phyloP scores from a whole-genome alignment of 2,329 filamentous ascomycete genomes.

The Cyphellophora europaea region DNA sequence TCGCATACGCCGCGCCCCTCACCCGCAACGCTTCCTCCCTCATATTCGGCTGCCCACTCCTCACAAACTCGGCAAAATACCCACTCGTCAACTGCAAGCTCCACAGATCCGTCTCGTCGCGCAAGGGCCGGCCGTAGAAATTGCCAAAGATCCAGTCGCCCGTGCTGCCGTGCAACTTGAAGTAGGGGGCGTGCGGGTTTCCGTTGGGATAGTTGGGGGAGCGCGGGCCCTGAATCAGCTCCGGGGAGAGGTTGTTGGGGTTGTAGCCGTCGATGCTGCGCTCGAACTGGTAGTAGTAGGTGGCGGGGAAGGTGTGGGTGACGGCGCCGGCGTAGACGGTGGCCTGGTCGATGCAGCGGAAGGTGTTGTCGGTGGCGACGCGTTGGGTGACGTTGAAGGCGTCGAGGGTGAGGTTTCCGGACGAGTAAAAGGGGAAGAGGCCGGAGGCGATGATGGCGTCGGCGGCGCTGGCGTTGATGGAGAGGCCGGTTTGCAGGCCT shows the following conservation, averaged over 20 bases:
- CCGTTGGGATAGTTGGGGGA: slow-evolving; percentile 31
- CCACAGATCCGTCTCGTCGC: slow-evolving; percentile 42
- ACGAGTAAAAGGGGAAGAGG: slow-evolving; percentile 42
- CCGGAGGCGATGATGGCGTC: slow-evolving; percentile 32
- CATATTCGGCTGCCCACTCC: slow-evolving; percentile 43
- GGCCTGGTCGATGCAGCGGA: slow-evolving; percentile 52
- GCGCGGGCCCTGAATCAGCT: slow-evolving; percentile 29
- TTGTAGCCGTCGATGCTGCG: slow-evolving; percentile 45
- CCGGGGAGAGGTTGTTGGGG: slow-evolving; percentile 40
- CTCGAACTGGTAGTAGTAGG: slow-evolving; percentile 54
- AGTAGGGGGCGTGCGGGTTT: slow-evolving; percentile 43
- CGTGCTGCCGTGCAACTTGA: slow-evolving; percentile 50
- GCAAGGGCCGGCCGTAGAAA: slow-evolving; percentile 31
- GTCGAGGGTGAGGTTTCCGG: slow-evolving; percentile 44
- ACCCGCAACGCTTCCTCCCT: slow-evolving; percentile 34
- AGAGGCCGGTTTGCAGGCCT: slow-evolving; percentile 36
- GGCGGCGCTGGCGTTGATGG: slow-evolving; percentile 35
- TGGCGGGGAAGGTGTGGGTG: slow-evolving; percentile 35
- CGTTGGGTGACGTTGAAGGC: slow-evolving; percentile 47
- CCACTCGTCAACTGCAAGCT: slow-evolving; percentile 35
- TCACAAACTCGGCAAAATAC: slow-evolving; percentile 44
- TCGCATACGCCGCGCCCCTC: slow-evolving; percentile 34
- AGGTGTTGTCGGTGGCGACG: slow-evolving; percentile 49
- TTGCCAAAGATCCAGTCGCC: slow-evolving; percentile 47
- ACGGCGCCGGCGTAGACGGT: slow-evolving; percentile 43